Percentiles rank a stretch among this genome's conserved stretches.
Conservation (phyloP, 2,329 filamentous ascomycete species). For the Aspergillus unguis region DNA sequence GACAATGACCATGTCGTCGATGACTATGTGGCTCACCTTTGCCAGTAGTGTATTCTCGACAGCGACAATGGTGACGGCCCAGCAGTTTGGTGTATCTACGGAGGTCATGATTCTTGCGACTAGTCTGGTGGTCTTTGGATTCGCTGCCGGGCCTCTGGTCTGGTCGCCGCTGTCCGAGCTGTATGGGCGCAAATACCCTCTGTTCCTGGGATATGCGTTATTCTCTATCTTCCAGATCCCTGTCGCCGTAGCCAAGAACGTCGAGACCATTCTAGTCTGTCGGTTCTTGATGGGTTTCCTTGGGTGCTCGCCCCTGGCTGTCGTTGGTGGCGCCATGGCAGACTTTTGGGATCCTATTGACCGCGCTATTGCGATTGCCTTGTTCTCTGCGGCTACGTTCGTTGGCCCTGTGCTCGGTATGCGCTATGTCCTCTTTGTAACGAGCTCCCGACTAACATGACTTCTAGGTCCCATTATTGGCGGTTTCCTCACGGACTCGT, state of each 20-base stretch:
- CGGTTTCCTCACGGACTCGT: constrained; percentile 48
- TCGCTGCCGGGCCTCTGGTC: constrained; percentile 53
- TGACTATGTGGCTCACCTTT: constrained; percentile 48
- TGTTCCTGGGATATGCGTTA: constrained; percentile 48
- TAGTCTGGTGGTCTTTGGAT: constrained; percentile 47
- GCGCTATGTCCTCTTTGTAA: not conserved
- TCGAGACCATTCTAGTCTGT: constrained; percentile 53
- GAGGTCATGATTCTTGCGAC: constrained; percentile 43
- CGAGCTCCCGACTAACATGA: not conserved
- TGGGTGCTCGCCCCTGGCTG: constrained; percentile 50
- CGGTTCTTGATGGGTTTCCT: constrained; percentile 56
- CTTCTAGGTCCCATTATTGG: constrained; percentile 45
- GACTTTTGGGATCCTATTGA: constrained; percentile 50
- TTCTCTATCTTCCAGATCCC: constrained; percentile 57
- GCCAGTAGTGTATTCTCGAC: constrained; percentile 47
- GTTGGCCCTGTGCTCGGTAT: constrained; percentile 46
- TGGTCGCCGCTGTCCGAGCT: constrained; percentile 48
- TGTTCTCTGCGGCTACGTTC: constrained; percentile 48
- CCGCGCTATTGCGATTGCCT: constrained; percentile 45
- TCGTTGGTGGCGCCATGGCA: constrained; percentile 48
- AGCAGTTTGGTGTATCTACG: constrained; percentile 43
- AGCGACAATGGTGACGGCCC: constrained; percentile 39
- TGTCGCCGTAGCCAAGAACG: constrained; percentile 52
- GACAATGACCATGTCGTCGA: constrained; percentile 27
- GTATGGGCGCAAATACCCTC: constrained; percentile 49